Conservation (phyloP, 192 early-diverging fungal genomes). For the Gryganskiella cystojenkinii region DNA sequence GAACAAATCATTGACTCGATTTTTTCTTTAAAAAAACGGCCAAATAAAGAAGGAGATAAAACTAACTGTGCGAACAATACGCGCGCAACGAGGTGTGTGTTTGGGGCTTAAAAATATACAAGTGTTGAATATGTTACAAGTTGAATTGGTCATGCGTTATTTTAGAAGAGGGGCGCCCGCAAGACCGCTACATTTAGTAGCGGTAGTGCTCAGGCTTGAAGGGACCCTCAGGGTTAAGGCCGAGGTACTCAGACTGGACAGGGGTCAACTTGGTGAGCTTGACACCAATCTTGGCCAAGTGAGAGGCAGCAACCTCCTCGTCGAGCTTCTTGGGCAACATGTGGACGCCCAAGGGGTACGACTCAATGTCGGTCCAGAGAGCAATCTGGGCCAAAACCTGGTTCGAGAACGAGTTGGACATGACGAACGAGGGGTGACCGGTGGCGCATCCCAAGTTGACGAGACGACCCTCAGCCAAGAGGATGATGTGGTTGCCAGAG, state of each 20-base stretch:
- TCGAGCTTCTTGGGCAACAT: conserved; percentile 99
- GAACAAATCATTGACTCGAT: conserved; percentile 5
- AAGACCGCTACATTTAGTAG: conserved; percentile 59
- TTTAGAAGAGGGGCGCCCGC: background rate
- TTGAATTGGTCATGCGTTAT: conserved; percentile 23
- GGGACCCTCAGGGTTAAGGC: conserved; percentile 84
- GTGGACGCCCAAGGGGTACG: conserved; percentile 97
- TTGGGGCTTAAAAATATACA: conserved; percentile 4
- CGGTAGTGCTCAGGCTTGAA: conserved; percentile 99
- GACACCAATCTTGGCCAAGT: conserved; percentile 95
- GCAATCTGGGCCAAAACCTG: conserved; percentile 99
- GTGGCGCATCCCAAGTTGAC: conserved; percentile 99
- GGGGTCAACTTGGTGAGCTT: conserved; percentile 87
- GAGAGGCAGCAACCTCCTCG: conserved; percentile 97
- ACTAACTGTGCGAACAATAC: too few relatives aligned
- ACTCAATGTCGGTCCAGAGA: conserved; percentile 91
- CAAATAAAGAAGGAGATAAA: too few relatives aligned
- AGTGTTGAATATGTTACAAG: conserved; percentile 14
- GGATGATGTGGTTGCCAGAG: conserved; percentile 94
- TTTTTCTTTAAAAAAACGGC: background rate
- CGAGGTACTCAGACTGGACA: conserved; percentile 80
- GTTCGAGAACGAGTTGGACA: conserved; percentile 99
- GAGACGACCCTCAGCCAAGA: conserved; percentile 98
- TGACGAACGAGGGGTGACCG: conserved; percentile 99
- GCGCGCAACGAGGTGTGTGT: background rate